A percentile compares a stretch with the other conserved stretches of the same genome.
Conservation (phyloP, 2,329 filamentous ascomycete species). For the Chrysoporthe deuterocubensis region DNA sequence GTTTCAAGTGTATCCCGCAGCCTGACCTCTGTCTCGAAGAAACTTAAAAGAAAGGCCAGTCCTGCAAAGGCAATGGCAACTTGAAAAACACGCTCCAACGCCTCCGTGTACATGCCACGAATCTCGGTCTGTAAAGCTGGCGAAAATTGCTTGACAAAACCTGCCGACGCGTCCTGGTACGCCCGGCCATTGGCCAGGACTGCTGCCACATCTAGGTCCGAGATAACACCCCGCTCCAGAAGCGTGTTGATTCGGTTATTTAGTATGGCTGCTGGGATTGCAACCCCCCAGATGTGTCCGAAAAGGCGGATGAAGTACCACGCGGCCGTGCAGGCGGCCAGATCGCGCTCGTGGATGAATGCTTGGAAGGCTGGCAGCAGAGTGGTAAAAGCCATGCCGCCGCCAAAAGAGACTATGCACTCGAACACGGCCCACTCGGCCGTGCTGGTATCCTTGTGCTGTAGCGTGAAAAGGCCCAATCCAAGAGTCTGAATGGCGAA, state of each 20-base stretch:
- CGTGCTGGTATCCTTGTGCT: slow-evolving; percentile 38
- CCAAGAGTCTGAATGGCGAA: slow-evolving; percentile 46
- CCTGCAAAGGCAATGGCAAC: slow-evolving; percentile 22
- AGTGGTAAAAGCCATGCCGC: slow-evolving; percentile 47
- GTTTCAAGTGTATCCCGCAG: slow-evolving; percentile 25
- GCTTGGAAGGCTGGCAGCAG: slow-evolving; percentile 50
- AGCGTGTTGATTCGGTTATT: slow-evolving; percentile 33
- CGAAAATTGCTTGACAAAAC: slow-evolving; percentile 33
- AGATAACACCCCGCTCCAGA: slow-evolving; percentile 22
- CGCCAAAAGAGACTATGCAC: slow-evolving; percentile 44
- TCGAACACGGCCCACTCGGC: slow-evolving; percentile 47
- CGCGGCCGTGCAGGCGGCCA: slow-evolving; percentile 41
- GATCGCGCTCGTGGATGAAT: slow-evolving; percentile 39
- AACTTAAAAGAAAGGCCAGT: slow-evolving; percentile 8
- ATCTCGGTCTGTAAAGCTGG: slow-evolving; percentile 31
- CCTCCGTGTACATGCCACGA: slow-evolving; percentile 29
- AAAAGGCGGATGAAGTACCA: slow-evolving; percentile 50
- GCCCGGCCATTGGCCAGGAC: slow-evolving; percentile 35
- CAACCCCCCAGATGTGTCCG: slow-evolving; percentile 50
- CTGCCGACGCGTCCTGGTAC: slow-evolving; percentile 35
- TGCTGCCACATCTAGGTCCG: slow-evolving; percentile 28
- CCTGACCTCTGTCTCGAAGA: slow-evolving; percentile 19
- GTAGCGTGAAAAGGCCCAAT: slow-evolving; percentile 46
- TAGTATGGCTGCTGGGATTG: slow-evolving; percentile 49
- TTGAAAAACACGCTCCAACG: slow-evolving; percentile 18